These are phyloP conservation scores for Fomes fomentarius DNA, from an alignment of 1,284 basidiomycete genomes.

Conservation along the genomic window DNA sequence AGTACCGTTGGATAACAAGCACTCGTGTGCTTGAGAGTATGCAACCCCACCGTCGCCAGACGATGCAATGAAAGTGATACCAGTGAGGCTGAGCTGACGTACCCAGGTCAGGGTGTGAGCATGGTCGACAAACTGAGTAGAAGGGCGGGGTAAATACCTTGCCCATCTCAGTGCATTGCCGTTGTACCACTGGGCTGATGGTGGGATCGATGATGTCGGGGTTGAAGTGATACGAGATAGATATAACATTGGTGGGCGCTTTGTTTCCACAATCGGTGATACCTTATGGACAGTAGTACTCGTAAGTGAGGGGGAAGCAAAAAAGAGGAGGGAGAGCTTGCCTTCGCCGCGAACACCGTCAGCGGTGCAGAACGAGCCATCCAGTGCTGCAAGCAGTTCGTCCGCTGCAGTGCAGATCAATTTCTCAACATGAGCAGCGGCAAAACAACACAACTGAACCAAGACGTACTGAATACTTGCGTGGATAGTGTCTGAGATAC, in stretches of 20 bases:
- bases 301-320: too few species aligned
- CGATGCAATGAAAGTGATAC: constrained; percentile 52
- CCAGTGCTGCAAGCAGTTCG: constrained; percentile 3
- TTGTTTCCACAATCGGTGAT: constrained; percentile 42
- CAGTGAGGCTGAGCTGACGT: constrained; percentile 42
- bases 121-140: too few species aligned
- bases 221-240: constrained; percentile 39
- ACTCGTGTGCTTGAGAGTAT: constrained; percentile 42
- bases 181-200: constrained; percentile 22
- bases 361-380: background rate
- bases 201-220: constrained; percentile 37
- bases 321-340: constrained; percentile 27
- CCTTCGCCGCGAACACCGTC: constrained; percentile 38
- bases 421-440: too few species aligned
- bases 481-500: constrained; percentile 32
- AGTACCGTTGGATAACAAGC: constrained; percentile 25
- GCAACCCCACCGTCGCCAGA: constrained; percentile 58
- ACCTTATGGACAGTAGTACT: constrained; percentile 38
- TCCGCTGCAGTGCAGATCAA: background rate
- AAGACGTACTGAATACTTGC: background rate
- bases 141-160: constrained; percentile 37
- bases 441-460: too few species aligned
- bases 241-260: constrained; percentile 38
- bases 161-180: constrained; percentile 43
- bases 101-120: background rate